Conservation (phyloP, 352 stramenopile genomes). For the Phytophthora parvispora region DNA sequence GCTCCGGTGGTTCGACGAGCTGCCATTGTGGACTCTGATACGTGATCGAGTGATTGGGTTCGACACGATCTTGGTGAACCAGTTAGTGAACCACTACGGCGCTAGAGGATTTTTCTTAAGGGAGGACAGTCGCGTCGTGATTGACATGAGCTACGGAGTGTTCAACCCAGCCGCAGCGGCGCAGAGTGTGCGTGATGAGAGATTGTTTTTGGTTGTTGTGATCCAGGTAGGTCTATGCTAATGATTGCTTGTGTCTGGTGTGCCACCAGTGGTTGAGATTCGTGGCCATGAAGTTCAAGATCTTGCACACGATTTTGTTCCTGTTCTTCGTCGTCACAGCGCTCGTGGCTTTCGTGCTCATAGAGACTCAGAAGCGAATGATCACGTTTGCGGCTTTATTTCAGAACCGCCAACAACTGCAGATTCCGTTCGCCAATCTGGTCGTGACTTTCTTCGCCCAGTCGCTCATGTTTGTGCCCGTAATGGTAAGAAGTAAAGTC, state of each 20-base stretch:
- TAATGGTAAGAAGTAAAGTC: constrained; percentile 90
- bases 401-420: constrained; percentile 79
- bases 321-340: constrained; percentile 96
- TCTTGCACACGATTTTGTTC: constrained; percentile 93
- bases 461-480: constrained; percentile 95
- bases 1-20: constrained; percentile 43
- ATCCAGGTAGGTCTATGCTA: neutral
- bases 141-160: constrained; percentile 81
- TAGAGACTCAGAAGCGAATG: constrained; percentile 95
- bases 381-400: constrained; percentile 94
- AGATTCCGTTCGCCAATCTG: constrained; percentile 79
- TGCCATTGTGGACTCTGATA: constrained; percentile 55
- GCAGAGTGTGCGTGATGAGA: constrained; percentile 37
- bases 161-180: constrained; percentile 48
- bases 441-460: constrained; percentile 92
- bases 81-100: constrained; percentile 76
- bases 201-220: neutral
- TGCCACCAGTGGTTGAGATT: constrained; percentile 40
- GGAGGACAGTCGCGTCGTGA: constrained; percentile 59
- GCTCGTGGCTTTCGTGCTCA: constrained; percentile 94
- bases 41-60: constrained; percentile 73
- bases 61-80: constrained; percentile 96
- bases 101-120: constrained; percentile 76
- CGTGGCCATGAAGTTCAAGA: constrained; percentile 87
- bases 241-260: neutral